Conservation (phyloP, 768 basidiomycete species). For the Leccinum subgranulosum region DNA sequence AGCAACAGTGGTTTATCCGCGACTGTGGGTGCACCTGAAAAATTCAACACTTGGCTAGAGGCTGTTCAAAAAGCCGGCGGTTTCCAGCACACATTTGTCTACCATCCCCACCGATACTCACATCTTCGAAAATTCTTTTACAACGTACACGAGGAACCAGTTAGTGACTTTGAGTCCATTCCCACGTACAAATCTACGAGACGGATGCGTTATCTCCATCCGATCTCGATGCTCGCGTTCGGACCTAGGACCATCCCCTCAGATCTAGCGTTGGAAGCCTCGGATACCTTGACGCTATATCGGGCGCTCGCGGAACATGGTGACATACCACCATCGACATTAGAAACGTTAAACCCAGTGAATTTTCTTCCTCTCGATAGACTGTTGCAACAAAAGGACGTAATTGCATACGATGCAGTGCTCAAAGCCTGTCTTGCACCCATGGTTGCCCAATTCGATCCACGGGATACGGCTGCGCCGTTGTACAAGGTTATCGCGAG, state of each 20-base stretch:
- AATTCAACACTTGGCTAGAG: conserved; percentile 63
- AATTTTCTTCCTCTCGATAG: conserved; percentile 41
- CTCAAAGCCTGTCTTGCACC: conserved; percentile 44
- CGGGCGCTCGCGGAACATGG: conserved; percentile 34
- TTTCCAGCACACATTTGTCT: conserved; percentile 55
- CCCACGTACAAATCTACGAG: conserved; percentile 34
- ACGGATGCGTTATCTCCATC: conserved; percentile 58
- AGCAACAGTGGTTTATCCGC: conserved; percentile 62
- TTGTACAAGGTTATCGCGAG: conserved; percentile 38
- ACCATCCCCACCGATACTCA: conserved; percentile 69
- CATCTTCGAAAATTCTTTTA: conserved; percentile 71
- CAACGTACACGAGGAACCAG: conserved; percentile 26
- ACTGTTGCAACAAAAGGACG: conserved; percentile 55
- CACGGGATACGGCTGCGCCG: conserved; percentile 30
- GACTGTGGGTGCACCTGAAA: conserved; percentile 62
- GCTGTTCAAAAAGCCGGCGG: conserved; percentile 59
- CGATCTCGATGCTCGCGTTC: conserved; percentile 56
- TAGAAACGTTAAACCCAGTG: conserved; percentile 38
- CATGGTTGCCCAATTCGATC: conserved; percentile 37
- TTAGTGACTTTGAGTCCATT: conserved; percentile 35
- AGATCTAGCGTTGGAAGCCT: conserved; percentile 62
- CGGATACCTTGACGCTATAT: conserved; percentile 54
- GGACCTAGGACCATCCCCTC: conserved; percentile 49
- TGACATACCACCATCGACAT: conserved; percentile 20
- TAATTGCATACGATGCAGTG: conserved; percentile 53